Percentiles rank a stretch among this genome's conserved stretches.
Evolutionary conservation across 2,329 filamentous ascomycete genomes (phyloP).

Genomic region (Simplicillium sp.): DNA sequence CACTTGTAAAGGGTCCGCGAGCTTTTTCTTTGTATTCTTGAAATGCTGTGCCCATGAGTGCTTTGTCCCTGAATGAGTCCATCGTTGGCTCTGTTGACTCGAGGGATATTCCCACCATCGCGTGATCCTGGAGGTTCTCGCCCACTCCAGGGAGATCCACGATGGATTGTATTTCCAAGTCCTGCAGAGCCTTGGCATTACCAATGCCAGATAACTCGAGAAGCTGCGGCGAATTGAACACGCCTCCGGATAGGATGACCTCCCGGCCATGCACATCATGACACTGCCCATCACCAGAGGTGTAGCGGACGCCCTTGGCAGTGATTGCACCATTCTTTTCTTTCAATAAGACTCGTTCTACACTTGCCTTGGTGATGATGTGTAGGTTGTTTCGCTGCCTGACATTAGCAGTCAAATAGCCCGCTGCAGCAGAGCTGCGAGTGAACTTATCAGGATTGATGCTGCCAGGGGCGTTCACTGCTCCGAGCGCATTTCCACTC

Average conservation of each 20-base stretch:
- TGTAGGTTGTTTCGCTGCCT: not conserved
- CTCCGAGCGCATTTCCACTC: no score
- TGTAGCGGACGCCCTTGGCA: no score
- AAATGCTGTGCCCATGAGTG: no score
- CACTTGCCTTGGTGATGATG: not conserved
- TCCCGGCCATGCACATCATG: no score
- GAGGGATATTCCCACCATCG: not conserved
- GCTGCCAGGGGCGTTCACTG: no score
- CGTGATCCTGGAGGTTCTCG: conserved; percentile 1
- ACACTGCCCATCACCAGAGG: no score
- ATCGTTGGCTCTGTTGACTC: not conserved
- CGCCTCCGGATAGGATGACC: not conserved
- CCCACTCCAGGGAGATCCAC: not conserved
- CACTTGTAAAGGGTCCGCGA: no score
- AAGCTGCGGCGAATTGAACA: not conserved
- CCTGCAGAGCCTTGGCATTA: not conserved
- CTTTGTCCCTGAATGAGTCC: no score
- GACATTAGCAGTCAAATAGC: not conserved
- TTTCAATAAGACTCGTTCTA: not conserved
- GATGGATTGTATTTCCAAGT: not conserved
- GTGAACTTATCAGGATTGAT: no score
- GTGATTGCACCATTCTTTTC: not conserved
- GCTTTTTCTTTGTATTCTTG: not conserved
- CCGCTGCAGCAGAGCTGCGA: not conserved
- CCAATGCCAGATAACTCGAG: not conserved